Conservation (phyloP, 306 rosid species). For the Rubus parviflorus region DNA sequence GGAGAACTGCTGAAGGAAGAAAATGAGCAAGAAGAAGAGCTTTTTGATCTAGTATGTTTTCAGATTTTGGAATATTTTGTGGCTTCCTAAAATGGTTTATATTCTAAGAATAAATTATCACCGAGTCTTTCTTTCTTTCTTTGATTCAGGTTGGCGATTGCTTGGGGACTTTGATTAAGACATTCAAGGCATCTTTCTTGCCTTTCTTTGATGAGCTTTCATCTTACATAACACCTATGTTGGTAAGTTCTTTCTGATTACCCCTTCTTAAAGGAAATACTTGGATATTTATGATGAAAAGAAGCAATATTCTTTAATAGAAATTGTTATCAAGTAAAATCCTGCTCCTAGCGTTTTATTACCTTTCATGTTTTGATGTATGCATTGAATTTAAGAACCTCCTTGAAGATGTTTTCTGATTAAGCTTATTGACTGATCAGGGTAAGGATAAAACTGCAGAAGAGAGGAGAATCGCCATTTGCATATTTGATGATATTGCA, state of each 20-base stretch:
- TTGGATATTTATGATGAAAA: not conserved
- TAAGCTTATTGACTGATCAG: conserved; percentile 34
- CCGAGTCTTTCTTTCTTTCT: conserved; percentile 5
- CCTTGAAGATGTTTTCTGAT: not conserved
- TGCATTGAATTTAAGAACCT: not conserved
- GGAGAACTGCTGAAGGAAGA: conserved; percentile 90
- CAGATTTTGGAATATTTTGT: not conserved
- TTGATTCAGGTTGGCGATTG: conserved; percentile 83
- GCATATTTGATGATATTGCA: conserved; percentile 95
- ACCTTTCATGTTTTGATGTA: not conserved
- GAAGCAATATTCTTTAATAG: not conserved
- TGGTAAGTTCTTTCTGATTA: conserved; percentile 60
- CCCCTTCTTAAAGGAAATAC: not conserved
- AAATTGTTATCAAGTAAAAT: not conserved
- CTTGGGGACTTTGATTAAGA: conserved; percentile 94
- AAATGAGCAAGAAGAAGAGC: conserved; percentile 98
- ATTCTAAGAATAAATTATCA: not conserved
- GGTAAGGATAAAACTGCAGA: conserved; percentile 97
- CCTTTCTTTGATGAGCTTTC: conserved; percentile 92
- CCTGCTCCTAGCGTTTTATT: not conserved
- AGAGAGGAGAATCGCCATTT: conserved; percentile 94
- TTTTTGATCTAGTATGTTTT: conserved; percentile 84
- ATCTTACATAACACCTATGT: conserved; percentile 90
- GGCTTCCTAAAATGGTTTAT: not conserved
- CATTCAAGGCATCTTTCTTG: conserved; percentile 90